A percentile compares a stretch with the other conserved stretches of the same genome.
Evolutionary conservation across 1,139 yeast genomes (phyloP).

Genomic region (Kodamaea alishanica): DNA sequence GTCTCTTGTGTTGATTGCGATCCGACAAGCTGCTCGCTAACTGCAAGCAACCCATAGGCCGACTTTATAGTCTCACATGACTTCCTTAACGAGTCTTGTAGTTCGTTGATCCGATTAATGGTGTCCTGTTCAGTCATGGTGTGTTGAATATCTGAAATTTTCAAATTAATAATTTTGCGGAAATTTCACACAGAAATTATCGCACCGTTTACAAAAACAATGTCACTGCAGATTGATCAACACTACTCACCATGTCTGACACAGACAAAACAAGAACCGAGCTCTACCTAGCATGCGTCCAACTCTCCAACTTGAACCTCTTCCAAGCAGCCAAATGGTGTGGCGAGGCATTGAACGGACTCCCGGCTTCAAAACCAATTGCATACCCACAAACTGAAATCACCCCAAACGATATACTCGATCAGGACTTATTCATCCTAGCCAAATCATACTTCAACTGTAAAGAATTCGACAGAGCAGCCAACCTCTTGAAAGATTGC

Average conservation of each 20-base stretch:
- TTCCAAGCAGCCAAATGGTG: slow-evolving; percentile 77
- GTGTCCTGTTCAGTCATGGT: neutral
- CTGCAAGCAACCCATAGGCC: slow-evolving; percentile 8
- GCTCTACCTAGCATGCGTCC: slow-evolving; percentile 24
- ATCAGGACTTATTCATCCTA: slow-evolving; percentile 44
- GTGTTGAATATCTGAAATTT: neutral
- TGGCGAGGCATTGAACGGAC: slow-evolving; percentile 68
- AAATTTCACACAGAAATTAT: no score
- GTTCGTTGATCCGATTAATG: slow-evolving; percentile 1
- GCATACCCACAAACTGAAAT: slow-evolving; percentile 12
- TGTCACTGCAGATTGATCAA: no score
- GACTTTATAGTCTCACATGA: slow-evolving; percentile 7
- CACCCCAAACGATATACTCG: slow-evolving; percentile 27
- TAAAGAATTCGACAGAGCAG: slow-evolving; percentile 82
- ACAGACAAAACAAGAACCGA: slow-evolving; percentile 19
- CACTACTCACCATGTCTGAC: slow-evolving; percentile 9
- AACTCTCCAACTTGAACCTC: slow-evolving; percentile 45
- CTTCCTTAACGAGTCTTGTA: slow-evolving; percentile 3
- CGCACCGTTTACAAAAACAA: no score
- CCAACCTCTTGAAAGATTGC: slow-evolving; percentile 52
- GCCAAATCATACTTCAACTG: slow-evolving; percentile 79
- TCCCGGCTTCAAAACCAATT: slow-evolving; percentile 15
- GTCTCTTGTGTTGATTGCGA: slow-evolving; percentile 2
- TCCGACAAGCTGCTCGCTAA: neutral
- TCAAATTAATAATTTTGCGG: no score